Evolutionary conservation across 2,329 filamentous ascomycete genomes (phyloP).

Genomic region (Alternaria novae-zelandiae): DNA sequence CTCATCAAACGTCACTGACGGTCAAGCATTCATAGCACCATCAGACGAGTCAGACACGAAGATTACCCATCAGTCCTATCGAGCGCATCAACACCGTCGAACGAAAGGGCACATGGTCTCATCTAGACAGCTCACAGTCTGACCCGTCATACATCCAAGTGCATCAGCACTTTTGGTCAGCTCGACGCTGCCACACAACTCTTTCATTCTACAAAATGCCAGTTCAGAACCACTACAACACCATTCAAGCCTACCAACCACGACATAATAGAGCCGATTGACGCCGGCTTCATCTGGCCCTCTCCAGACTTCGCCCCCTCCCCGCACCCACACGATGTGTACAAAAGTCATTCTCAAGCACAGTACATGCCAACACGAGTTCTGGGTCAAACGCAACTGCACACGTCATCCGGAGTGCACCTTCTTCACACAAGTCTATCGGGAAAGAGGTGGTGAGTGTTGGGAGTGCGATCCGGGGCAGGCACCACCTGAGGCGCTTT

Average conservation of each 20-base stretch:
- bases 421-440: constrained; percentile 22
- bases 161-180: neutral
- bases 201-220: neutral
- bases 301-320: neutral
- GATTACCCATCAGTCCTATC: neutral
- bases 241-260: neutral
- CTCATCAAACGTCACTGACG: neutral
- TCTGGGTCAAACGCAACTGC: constrained; percentile 28
- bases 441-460: constrained; percentile 28
- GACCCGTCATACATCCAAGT: neutral
- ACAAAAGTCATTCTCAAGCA: constrained; percentile 30
- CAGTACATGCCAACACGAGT: constrained; percentile 24
- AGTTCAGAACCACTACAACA: neutral
- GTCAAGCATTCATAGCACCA: neutral
- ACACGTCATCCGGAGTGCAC: constrained; percentile 20
- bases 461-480: constrained; percentile 33
- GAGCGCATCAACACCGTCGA: neutral
- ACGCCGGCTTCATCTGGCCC: neutral
- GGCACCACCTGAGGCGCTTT: constrained; percentile 29
- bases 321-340: constrained; percentile 19
- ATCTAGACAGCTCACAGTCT: neutral
- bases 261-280: neutral
- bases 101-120: neutral
- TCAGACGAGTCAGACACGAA: neutral
- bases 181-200: neutral